A percentile compares a stretch with the other conserved stretches of the same genome.
phyloP scores from a whole-genome alignment of 495 filamentous ascomycete species.

The Penicillium malachiteum region DNA sequence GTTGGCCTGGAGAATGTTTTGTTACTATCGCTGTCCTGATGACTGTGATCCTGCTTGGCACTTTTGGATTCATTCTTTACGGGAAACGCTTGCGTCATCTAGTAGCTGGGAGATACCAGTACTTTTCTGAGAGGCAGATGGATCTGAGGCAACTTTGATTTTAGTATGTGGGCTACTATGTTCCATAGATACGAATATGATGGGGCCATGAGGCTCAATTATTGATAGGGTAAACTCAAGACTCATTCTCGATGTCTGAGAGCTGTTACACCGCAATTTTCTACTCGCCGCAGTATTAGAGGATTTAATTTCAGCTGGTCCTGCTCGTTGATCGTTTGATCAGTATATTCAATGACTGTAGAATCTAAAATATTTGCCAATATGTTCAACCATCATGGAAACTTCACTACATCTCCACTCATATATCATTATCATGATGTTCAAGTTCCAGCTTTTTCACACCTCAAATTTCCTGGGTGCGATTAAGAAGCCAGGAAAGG shows the following conservation, averaged over 20 bases:
- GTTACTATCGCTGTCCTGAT: constrained; percentile 17
- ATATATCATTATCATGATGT: not conserved
- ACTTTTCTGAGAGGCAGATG: not conserved
- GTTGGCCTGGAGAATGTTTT: constrained; percentile 21
- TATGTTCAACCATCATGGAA: too few relatives aligned
- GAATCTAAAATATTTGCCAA: too few relatives aligned
- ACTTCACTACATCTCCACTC: not conserved
- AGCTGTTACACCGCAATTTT: too few relatives aligned
- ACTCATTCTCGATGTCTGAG: too few relatives aligned
- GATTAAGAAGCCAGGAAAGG: constrained; percentile 65
- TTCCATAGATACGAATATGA: too few relatives aligned
- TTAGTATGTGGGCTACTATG: too few relatives aligned
- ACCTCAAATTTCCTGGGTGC: constrained; percentile 38
- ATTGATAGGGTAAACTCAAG: too few relatives aligned
- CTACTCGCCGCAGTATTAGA: too few relatives aligned
- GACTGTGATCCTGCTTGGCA: constrained; percentile 11
- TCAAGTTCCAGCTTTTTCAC: not conserved
- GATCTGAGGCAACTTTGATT: not conserved
- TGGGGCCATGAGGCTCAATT: too few relatives aligned
- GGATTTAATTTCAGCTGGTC: too few relatives aligned
- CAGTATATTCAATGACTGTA: too few relatives aligned
- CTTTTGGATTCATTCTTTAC: constrained; percentile 19
- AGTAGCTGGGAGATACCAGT: not conserved
- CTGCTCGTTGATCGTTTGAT: too few relatives aligned
- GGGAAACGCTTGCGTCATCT: constrained; percentile 13